These are phyloP conservation scores for Plasmodium knowlesi DNA, from an alignment of 169 alveolate species.

Conservation along the genomic window DNA sequence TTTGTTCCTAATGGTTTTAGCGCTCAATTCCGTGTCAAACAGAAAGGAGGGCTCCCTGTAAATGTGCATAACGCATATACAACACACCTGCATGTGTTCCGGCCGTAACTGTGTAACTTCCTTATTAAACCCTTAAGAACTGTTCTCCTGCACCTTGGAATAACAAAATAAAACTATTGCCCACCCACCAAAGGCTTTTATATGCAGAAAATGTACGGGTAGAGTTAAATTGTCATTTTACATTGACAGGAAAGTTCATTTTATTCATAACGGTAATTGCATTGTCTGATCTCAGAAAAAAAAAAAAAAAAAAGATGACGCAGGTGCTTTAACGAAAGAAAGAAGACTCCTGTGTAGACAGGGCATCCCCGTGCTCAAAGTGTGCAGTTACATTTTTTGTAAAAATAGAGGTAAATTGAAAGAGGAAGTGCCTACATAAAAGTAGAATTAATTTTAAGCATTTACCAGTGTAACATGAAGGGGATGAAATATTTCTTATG, in stretches of 20 bases:
- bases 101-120: neutral
- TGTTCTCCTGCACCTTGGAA: neutral
- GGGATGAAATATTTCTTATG: neutral
- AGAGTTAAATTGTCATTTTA: neutral
- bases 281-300: neutral
- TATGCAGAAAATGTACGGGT: neutral
- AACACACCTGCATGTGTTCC: neutral
- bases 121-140: too few relatives aligned
- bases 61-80: neutral
- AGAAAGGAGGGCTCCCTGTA: neutral
- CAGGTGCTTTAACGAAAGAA: neutral
- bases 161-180: neutral
- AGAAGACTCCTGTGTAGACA: neutral
- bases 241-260: neutral
- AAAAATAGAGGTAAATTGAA: neutral
- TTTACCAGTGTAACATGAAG: neutral
- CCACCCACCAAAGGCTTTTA: neutral
- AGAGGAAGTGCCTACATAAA: neutral
- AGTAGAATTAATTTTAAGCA: neutral
- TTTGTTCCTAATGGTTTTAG: neutral
- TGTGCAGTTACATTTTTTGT: neutral
- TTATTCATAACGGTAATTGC: neutral
- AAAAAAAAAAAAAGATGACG: neutral
- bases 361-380: neutral
- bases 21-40: neutral